Conservation (phyloP, 345 rosid genomes). For the Acer saccharum region DNA sequence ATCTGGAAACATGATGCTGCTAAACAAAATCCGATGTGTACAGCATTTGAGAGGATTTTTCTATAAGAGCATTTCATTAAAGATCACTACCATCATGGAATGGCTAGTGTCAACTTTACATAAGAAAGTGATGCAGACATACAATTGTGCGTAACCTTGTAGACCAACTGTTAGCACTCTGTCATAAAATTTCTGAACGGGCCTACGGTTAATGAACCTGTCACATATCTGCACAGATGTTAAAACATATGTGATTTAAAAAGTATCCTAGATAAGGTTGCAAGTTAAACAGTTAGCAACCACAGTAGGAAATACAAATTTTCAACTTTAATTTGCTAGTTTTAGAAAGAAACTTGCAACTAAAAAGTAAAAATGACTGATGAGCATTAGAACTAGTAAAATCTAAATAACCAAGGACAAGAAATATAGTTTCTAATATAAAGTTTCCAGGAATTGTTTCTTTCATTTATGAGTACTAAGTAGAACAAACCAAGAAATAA, state of each 20-base stretch:
- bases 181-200: conserved; percentile 33
- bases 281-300: background rate
- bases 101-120: background rate
- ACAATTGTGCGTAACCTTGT: conserved; percentile 40
- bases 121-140: conserved; percentile 15
- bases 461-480: background rate
- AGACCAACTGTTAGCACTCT: conserved; percentile 34
- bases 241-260: conserved; percentile 1
- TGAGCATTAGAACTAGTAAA: background rate
- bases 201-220: conserved; percentile 40
- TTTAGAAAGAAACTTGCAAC: background rate
- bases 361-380: background rate
- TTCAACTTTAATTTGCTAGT: background rate
- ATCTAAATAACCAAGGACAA: background rate
- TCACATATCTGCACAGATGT: conserved; percentile 38
- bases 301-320: background rate
- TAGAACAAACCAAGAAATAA: background rate
- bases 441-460: background rate
- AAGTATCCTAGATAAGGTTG: background rate
- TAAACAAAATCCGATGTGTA: background rate
- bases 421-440: background rate
- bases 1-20: background rate
- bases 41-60: background rate
- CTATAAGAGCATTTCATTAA: background rate
- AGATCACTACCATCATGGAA: background rate